Evolutionary conservation across 1,139 yeast species (phyloP).

Genomic region (Geotrichum carabidarum): DNA sequence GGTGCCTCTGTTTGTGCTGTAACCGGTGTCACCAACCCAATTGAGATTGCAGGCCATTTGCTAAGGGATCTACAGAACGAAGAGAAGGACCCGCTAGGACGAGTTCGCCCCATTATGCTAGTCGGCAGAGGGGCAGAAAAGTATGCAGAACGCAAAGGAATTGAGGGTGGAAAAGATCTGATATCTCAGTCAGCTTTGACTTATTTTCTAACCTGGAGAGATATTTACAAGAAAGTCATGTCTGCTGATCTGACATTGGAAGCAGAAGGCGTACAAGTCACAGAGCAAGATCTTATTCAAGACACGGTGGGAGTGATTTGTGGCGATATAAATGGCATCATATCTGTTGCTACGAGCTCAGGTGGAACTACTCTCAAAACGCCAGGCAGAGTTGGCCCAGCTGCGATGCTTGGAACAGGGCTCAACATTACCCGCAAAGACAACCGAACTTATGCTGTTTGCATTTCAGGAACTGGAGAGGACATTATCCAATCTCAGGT

Average conservation of each 20-base stretch:
- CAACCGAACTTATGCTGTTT: constrained; percentile 21
- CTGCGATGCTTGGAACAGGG: constrained; percentile 39
- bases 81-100: constrained; percentile 26
- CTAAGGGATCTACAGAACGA: constrained; percentile 22
- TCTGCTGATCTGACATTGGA: neutral
- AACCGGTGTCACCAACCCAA: constrained; percentile 32
- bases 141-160: constrained; percentile 27
- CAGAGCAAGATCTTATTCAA: constrained; percentile 16
- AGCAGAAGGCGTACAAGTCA: neutral
- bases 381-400: constrained; percentile 42
- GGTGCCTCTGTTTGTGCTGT: constrained; percentile 37
- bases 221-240: constrained; percentile 8
- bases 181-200: constrained; percentile 24
- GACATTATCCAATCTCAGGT: constrained; percentile 33
- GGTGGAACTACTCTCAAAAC: constrained; percentile 39
- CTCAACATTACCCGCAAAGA: constrained; percentile 20
- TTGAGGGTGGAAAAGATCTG: constrained; percentile 22
- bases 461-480: constrained; percentile 39
- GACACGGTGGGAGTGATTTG: constrained; percentile 42
- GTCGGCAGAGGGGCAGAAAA: constrained; percentile 36
- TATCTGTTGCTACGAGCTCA: constrained; percentile 38
- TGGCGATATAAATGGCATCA: constrained; percentile 26
- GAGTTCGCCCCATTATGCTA: constrained; percentile 36
- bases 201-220: constrained; percentile 26
- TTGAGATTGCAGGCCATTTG: constrained; percentile 28